A percentile compares a stretch with the other conserved stretches of the same genome.
phyloP scores from a whole-genome alignment of 2,329 filamentous ascomycete genomes.

The Ambrosiella beaveri region DNA sequence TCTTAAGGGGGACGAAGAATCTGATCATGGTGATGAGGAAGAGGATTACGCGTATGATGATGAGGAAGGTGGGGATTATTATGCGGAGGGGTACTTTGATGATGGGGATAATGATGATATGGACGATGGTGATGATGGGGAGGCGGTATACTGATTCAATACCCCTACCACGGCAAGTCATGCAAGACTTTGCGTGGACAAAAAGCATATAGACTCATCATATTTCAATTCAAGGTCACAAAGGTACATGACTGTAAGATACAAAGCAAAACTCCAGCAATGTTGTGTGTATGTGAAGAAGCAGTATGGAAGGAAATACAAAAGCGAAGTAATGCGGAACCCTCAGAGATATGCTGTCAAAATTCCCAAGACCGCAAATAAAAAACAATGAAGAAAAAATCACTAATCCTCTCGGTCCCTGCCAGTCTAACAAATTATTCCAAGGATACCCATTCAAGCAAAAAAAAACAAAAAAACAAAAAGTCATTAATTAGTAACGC shows the following conservation, averaged over 20 bases:
- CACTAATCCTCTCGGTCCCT: background rate
- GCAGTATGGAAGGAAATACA: background rate
- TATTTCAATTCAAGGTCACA: background rate
- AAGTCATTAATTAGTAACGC: slow-evolving; percentile 3
- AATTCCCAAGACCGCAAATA: background rate
- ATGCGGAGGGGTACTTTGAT: slow-evolving; percentile 44
- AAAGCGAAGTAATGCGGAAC: background rate
- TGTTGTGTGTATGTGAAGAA: background rate
- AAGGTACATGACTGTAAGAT: background rate
- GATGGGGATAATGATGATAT: slow-evolving; percentile 37
- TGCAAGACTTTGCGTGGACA: background rate
- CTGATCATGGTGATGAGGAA: slow-evolving; percentile 22
- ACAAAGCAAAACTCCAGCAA: background rate
- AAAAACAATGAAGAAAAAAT: background rate
- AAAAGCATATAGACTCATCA: background rate
- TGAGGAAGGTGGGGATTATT: slow-evolving; percentile 42
- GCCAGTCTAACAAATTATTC: background rate
- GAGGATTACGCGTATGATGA: slow-evolving; percentile 37
- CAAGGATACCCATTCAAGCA: background rate
- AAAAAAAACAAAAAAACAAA: background rate
- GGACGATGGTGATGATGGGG: slow-evolving; percentile 27
- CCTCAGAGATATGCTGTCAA: background rate
- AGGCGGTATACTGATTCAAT: slow-evolving; percentile 7
- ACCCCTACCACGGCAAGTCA: background rate
- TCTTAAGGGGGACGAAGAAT: slow-evolving; percentile 29